These are phyloP conservation scores for Periconia sp. DNA, from an alignment of 2,329 filamentous ascomycete genomes.

Conservation along the genomic window DNA sequence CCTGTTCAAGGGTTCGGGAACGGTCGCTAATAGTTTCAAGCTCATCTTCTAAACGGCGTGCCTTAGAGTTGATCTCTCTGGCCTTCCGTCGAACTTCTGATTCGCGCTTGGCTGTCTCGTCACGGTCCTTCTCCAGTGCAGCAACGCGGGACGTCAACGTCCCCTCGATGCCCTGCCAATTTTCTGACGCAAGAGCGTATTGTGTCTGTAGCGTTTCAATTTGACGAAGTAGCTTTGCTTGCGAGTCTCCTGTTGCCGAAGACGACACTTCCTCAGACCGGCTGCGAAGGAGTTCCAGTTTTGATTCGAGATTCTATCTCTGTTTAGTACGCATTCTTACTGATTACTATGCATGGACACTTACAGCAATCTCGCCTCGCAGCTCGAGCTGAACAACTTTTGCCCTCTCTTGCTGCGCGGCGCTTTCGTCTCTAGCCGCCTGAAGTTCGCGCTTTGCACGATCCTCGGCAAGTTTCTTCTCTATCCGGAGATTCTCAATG, in stretches of 20 bases:
- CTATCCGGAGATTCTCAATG: constrained; percentile 66
- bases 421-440: constrained; percentile 72
- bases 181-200: constrained; percentile 90
- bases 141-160: constrained; percentile 77
- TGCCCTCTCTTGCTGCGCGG: constrained; percentile 70
- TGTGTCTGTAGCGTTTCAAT: constrained; percentile 95
- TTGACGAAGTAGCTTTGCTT: constrained; percentile 87
- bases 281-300: constrained; percentile 82
- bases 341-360: constrained; percentile 2
- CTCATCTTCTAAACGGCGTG: constrained; percentile 76
- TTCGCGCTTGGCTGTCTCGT: constrained; percentile 81
- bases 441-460: constrained; percentile 69
- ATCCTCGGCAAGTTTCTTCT: constrained; percentile 74
- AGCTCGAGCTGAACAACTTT: constrained; percentile 73
- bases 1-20: constrained; percentile 65
- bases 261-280: constrained; percentile 89
- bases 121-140: constrained; percentile 83
- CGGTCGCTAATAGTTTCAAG: constrained; percentile 69
- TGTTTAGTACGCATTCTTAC: constrained; percentile 23
- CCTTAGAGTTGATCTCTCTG: constrained; percentile 74
- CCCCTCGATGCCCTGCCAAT: constrained; percentile 95
- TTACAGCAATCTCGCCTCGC: constrained; percentile 69
- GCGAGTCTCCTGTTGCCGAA: constrained; percentile 76
- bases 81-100: constrained; percentile 87
- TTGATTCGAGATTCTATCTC: constrained; percentile 74